Evolutionary conservation across 2,329 filamentous ascomycete species (phyloP).

Genomic region (Trichoderma gracile): DNA sequence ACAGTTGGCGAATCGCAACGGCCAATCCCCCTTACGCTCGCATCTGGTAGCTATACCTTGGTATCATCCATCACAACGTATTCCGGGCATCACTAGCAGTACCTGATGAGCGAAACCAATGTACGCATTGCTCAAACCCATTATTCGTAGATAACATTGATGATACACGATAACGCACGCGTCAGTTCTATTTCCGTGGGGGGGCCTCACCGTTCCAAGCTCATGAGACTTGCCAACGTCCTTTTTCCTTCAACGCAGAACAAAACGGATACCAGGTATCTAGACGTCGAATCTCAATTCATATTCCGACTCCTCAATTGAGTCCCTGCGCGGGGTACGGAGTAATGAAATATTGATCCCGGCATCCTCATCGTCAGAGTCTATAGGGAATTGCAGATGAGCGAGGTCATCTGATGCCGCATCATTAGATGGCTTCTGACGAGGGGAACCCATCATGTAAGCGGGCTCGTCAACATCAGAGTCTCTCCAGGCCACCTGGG

Average conservation of each 20-base stretch:
- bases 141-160: not conserved
- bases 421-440: constrained; percentile 32
- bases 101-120: too few relatives aligned
- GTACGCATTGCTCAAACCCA: not conserved
- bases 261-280: not conserved
- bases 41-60: too few relatives aligned
- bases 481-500: not conserved
- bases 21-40: too few relatives aligned
- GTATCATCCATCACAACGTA: too few relatives aligned
- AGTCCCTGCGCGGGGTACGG: constrained; percentile 30
- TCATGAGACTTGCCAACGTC: not conserved
- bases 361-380: constrained; percentile 40
- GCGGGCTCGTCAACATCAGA: constrained; percentile 38
- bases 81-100: too few relatives aligned
- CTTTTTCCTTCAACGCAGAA: not conserved
- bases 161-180: not conserved
- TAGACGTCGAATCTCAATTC: constrained; percentile 44
- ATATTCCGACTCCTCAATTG: constrained; percentile 56
- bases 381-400: constrained; percentile 56
- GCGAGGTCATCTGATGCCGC: constrained; percentile 32
- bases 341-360: constrained; percentile 41
- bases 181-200: not conserved
- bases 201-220: not conserved
- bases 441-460: constrained; percentile 49
- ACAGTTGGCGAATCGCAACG: too few relatives aligned